Base-by-base conservation (phyloP, 2,329 filamentous ascomycete species). In the Monascus ruber region DNA sequence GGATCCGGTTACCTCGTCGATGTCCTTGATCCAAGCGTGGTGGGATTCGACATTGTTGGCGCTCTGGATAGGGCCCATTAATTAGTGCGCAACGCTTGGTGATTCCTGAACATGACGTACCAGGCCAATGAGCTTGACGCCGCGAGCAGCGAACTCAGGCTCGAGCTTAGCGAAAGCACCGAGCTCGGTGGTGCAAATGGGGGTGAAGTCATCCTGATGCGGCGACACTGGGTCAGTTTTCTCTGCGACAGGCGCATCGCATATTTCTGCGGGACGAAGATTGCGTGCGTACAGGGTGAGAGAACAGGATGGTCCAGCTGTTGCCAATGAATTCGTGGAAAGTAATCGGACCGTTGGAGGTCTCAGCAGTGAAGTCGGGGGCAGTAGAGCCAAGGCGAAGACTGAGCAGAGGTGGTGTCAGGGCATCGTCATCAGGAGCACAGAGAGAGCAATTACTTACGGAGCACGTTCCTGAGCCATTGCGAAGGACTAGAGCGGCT, bases 151-250 rank as follows among this genome's bases (percentile, higher is more conserved):
- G 69, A 95, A 95, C 68, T 95, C 87, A 54, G 80, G 78, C 71
- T 87, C 80, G 47, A 95, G 78, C 71, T 89, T 91, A 56, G 88
- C 85, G 58, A 95, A 94, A 49, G 87, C 88, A 50, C 88, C 88
- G 47, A 95, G 81, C 73, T 95, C 88, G 42, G 87, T 95, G 55
- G 88, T 95, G 74, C 88, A 95, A 46, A 94, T 88, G 47, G 88
- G 88, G 5, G 88, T 95, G 74, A 85, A 95, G 69, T 95, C 88
- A 55, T 63, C 62, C 56, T 59, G 40, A 36, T 29, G 17, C 17
- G 17, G 17, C 17, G 17, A 17, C 17, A 17, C 17, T 17, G 17
- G 2, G 17, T 17, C 17, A 17, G 17, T 17, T 17, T 17, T 17
- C 17, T 17, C 17, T 17, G 17, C 17, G 17, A 17, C 17, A 17